These are phyloP conservation scores for Sideroxylon spinosum DNA, from an alignment of 179 eudicot species.

Conservation along the genomic window DNA sequence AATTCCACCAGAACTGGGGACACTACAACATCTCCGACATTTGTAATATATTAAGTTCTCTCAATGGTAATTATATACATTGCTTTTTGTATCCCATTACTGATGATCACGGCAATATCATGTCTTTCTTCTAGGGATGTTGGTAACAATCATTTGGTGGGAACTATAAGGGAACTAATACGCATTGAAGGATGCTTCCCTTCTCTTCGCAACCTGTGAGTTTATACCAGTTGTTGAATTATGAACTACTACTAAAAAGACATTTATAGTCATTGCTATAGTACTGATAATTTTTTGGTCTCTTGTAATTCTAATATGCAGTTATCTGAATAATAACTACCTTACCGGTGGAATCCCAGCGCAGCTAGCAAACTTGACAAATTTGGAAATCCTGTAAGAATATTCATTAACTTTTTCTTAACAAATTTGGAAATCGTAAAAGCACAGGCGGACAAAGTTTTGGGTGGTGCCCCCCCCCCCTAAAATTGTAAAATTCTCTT, in stretches of 20 bases:
- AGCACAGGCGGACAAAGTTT: no score
- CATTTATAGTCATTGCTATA: background rate
- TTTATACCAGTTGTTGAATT: background rate
- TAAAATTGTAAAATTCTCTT: no score
- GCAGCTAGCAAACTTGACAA: slow-evolving; percentile 83
- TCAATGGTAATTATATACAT: background rate
- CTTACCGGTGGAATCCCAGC: slow-evolving; percentile 92
- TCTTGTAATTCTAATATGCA: slow-evolving; percentile 21
- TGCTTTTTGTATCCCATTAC: background rate
- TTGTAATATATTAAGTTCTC: slow-evolving; percentile 41
- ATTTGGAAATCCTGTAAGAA: slow-evolving; percentile 94
- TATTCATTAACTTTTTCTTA: background rate
- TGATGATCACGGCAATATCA: background rate
- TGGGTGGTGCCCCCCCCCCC: no score
- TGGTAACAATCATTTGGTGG: slow-evolving; percentile 89
- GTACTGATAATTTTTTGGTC: slow-evolving; percentile 1
- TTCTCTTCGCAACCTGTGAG: slow-evolving; percentile 91
- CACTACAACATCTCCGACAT: slow-evolving; percentile 71
- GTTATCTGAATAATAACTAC: slow-evolving; percentile 86
- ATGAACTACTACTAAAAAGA: background rate
- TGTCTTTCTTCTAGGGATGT: slow-evolving; percentile 59
- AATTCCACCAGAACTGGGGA: slow-evolving; percentile 91
- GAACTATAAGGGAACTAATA: slow-evolving; percentile 95
- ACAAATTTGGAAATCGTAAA: no score
- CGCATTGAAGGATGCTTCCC: slow-evolving; percentile 97